Percentiles rank a stretch among this genome's conserved stretches.
phyloP scores from a whole-genome alignment of 805 yeast species.

The Metahyphopichia silvanorum region DNA sequence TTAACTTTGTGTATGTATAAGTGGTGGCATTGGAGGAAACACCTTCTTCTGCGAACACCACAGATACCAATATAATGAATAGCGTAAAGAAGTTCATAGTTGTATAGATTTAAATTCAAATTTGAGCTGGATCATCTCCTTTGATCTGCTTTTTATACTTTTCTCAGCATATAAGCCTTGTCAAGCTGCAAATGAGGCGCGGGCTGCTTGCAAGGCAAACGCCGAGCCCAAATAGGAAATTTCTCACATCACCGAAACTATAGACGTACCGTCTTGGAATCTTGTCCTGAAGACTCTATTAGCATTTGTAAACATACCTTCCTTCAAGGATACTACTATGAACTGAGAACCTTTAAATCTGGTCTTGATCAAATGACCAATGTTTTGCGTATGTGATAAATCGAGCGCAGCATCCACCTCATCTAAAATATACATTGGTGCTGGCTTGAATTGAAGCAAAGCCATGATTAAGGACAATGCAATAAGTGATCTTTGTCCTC shows the following conservation, averaged over 20 bases:
- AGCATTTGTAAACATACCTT: constrained; percentile 98
- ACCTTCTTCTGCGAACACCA: constrained; percentile 3
- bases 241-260: constrained; percentile 65
- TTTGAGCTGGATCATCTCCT: too few relatives aligned
- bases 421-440: constrained; percentile 96
- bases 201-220: too few relatives aligned
- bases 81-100: background rate
- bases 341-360: constrained; percentile 94
- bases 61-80: background rate
- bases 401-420: constrained; percentile 99
- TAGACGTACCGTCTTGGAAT: constrained; percentile 95
- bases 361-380: constrained; percentile 94
- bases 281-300: constrained; percentile 90
- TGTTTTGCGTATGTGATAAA: constrained; percentile 94
- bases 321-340: constrained; percentile 93
- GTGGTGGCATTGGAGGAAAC: constrained; percentile 2
- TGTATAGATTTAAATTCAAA: too few relatives aligned
- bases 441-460: constrained; percentile 89
- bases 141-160: too few relatives aligned
- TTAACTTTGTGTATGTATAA: constrained; percentile 2
- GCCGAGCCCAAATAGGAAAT: background rate
- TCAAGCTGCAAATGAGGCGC: too few relatives aligned
- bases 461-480: constrained; percentile 93
- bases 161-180: too few relatives aligned
- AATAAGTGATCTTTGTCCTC: constrained; percentile 94